These are phyloP conservation scores for Ascoidea asiatica DNA, from an alignment of 805 yeast genomes.

Conservation along the genomic window DNA sequence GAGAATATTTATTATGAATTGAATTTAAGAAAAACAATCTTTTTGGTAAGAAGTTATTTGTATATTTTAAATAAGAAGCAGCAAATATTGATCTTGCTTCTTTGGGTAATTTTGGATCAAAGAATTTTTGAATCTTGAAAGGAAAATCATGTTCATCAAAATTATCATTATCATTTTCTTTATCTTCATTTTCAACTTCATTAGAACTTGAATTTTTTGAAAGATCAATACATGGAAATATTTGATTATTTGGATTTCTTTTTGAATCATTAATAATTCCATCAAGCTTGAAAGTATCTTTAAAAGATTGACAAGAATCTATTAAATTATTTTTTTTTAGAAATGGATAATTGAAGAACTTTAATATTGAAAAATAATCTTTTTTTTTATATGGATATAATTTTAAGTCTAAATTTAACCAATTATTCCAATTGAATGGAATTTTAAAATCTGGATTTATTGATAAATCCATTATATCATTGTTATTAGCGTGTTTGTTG, in stretches of 20 bases:
- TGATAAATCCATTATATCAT: too few species aligned
- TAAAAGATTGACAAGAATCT: background rate
- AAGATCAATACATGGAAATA: background rate
- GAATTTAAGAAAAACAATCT: background rate
- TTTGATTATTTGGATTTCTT: background rate
- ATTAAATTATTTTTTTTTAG: background rate
- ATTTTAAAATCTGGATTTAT: conserved; percentile 14
- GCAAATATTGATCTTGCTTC: background rate
- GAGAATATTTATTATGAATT: background rate
- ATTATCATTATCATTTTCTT: too few species aligned
- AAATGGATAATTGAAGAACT: background rate
- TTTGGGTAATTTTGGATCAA: background rate
- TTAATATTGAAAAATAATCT: too few species aligned
- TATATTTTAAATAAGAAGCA: background rate
- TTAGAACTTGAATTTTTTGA: too few species aligned
- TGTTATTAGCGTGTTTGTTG: background rate
- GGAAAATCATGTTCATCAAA: background rate
- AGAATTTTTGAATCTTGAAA: too few species aligned
- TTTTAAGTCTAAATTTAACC: conserved; percentile 30
- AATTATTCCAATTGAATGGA: conserved; percentile 43
- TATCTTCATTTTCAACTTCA: too few species aligned
- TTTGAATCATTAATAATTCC: background rate
- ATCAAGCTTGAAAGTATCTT: background rate
- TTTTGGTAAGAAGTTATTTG: background rate
- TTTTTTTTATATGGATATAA: background rate